These are phyloP conservation scores for Niveomyces coronatus DNA, from an alignment of 2,329 filamentous ascomycete genomes.

Conservation along the genomic window DNA sequence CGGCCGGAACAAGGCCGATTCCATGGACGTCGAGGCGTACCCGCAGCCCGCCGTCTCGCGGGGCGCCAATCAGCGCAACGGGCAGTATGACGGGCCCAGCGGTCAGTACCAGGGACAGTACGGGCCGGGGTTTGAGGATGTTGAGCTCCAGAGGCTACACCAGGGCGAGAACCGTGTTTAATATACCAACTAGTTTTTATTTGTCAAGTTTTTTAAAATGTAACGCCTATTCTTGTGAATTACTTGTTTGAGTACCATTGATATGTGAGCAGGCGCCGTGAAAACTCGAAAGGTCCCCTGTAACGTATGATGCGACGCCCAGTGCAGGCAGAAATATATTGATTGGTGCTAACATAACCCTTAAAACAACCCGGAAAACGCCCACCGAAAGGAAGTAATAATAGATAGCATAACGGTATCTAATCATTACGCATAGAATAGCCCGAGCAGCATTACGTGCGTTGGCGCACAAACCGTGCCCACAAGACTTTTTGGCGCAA, in stretches of 20 bases:
- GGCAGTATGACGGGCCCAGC: neutral
- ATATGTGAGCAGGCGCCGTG: neutral
- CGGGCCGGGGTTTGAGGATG: conserved; percentile 16
- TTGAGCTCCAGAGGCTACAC: conserved; percentile 20
- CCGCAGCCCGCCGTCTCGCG: conserved; percentile 4
- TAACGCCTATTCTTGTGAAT: neutral
- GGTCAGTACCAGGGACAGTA: conserved; percentile 4
- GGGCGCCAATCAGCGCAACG: conserved; percentile 11
- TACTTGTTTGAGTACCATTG: neutral
- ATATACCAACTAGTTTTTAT: neutral
- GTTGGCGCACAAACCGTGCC: too few relatives aligned
- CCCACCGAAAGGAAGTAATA: neutral
- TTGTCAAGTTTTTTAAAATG: neutral
- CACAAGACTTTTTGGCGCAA: too few relatives aligned
- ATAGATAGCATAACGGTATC: neutral
- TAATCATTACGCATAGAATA: neutral
- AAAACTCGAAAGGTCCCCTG: neutral
- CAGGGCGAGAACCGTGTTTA: conserved; percentile 7
- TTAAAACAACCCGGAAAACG: conserved; percentile 8
- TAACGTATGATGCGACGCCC: too few relatives aligned
- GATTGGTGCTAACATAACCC: conserved; percentile 7
- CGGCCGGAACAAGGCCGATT: conserved; percentile 16
- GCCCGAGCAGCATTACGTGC: too few relatives aligned
- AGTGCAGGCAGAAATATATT: too few relatives aligned
- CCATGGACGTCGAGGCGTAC: conserved; percentile 14